phyloP scores from a whole-genome alignment of 208 protist genomes.

The Hexamita inflata region DNA sequence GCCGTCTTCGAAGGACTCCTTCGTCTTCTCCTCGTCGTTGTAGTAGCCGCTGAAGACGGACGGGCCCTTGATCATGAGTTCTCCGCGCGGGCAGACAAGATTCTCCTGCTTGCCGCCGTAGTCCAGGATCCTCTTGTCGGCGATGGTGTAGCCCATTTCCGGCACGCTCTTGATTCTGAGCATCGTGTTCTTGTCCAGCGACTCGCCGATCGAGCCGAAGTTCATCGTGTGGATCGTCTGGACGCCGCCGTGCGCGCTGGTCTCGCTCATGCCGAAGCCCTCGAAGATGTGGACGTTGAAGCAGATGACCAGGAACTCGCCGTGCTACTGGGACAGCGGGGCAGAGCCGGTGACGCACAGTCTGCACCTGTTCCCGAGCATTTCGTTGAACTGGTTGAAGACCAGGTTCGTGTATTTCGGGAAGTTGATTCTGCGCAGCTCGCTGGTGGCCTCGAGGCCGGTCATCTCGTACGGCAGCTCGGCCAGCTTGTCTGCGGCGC shows the following conservation, averaged over 20 bases:
- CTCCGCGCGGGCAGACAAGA: slow-evolving; percentile 1
- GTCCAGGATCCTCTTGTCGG: too few species aligned
- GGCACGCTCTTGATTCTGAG: background rate
- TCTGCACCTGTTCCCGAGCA: slow-evolving; percentile 1
- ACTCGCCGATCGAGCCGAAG: background rate
- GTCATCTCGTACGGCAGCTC: too few species aligned
- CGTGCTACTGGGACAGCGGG: background rate
- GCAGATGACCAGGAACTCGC: background rate
- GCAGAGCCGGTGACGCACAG: background rate
- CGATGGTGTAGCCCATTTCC: background rate
- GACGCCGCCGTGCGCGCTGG: background rate
- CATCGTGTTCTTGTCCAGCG: background rate
- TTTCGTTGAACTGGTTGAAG: background rate
- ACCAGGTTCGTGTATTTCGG: background rate
- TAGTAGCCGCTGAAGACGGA: slow-evolving; percentile 36
- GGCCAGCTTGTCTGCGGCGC: too few species aligned
- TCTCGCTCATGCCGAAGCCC: slow-evolving; percentile 23
- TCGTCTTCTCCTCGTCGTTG: background rate
- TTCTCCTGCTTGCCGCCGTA: too few species aligned
- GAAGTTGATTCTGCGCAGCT: background rate
- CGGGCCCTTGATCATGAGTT: slow-evolving; percentile 32
- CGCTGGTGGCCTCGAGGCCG: too few species aligned
- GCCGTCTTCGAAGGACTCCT: background rate
- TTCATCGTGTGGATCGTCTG: background rate
- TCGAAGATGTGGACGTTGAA: background rate